phyloP scores from a whole-genome alignment of 495 filamentous ascomycete genomes.

The Lophiostoma macrostomum region DNA sequence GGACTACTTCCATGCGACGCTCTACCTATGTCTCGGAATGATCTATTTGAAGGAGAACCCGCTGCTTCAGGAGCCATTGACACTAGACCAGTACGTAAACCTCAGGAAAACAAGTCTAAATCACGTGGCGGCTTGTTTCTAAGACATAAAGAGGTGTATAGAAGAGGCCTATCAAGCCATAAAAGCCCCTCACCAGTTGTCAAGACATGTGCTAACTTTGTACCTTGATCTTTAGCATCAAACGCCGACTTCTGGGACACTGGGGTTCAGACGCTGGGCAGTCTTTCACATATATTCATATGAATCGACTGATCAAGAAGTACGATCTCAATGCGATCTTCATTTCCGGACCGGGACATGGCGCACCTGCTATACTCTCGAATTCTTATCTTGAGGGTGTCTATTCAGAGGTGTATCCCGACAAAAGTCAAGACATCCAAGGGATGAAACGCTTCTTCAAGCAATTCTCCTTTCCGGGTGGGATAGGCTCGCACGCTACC shows the following conservation, averaged over 20 bases:
- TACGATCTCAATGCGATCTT: constrained; percentile 68
- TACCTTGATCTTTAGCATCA: no score
- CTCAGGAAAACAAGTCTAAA: no score
- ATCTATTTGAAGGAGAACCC: constrained; percentile 69
- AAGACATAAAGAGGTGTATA: no score
- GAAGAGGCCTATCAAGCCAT: no score
- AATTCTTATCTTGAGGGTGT: constrained; percentile 72
- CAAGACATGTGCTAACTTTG: no score
- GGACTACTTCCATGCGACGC: constrained; percentile 65
- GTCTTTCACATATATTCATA: constrained; percentile 72
- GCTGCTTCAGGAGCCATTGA: constrained; percentile 61
- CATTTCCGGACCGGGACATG: constrained; percentile 69
- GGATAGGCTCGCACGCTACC: constrained; percentile 68
- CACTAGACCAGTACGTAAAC: constrained; percentile 59
- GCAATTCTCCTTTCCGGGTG: constrained; percentile 74
- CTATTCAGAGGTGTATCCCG: constrained; percentile 70
- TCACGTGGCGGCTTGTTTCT: no score
- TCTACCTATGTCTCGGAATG: constrained; percentile 73
- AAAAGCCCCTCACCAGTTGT: no score
- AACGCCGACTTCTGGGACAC: constrained; percentile 66
- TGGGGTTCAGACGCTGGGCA: constrained; percentile 73
- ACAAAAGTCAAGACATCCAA: constrained; percentile 59
- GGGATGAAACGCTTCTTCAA: constrained; percentile 71
- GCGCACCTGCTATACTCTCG: constrained; percentile 65
- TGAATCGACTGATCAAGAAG: constrained; percentile 74